Conservation (phyloP, 1,284 basidiomycete genomes). For the Sanghuangporus weigelae region DNA sequence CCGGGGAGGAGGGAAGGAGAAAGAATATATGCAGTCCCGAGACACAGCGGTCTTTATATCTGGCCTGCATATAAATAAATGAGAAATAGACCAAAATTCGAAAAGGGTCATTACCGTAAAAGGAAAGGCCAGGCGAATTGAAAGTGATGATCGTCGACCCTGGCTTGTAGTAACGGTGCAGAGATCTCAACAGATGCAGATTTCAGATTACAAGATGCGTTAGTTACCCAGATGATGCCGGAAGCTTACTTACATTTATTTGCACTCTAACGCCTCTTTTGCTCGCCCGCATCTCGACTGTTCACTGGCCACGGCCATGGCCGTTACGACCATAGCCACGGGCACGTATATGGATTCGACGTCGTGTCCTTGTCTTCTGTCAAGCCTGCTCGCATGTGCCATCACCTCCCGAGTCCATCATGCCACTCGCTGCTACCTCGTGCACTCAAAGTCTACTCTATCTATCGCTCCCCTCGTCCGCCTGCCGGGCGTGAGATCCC, state of each 20-base stretch:
- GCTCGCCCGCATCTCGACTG: no score
- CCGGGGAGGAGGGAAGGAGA: neutral
- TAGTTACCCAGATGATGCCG: neutral
- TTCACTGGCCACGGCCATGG: neutral
- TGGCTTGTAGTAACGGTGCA: neutral
- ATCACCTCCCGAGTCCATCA: neutral
- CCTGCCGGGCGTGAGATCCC: neutral
- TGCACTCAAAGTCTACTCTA: neutral
- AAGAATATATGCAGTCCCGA: neutral
- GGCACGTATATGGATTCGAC: neutral
- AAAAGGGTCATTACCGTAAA: neutral
- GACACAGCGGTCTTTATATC: neutral
- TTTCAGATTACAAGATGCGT: neutral
- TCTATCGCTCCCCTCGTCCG: neutral
- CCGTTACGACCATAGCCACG: neutral
- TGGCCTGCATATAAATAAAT: neutral
- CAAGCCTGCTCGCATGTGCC: neutral
- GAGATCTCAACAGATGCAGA: neutral
- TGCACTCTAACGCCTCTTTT: neutral
- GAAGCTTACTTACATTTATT: neutral
- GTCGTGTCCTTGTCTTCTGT: neutral
- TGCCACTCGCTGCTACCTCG: neutral
- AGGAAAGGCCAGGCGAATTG: neutral
- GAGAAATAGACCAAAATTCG: neutral
- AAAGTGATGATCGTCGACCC: neutral